Percentiles rank a stretch among this genome's conserved stretches.
Evolutionary conservation across 2,329 filamentous ascomycete species (phyloP).

Genomic region (Fusarium mangiferae): DNA sequence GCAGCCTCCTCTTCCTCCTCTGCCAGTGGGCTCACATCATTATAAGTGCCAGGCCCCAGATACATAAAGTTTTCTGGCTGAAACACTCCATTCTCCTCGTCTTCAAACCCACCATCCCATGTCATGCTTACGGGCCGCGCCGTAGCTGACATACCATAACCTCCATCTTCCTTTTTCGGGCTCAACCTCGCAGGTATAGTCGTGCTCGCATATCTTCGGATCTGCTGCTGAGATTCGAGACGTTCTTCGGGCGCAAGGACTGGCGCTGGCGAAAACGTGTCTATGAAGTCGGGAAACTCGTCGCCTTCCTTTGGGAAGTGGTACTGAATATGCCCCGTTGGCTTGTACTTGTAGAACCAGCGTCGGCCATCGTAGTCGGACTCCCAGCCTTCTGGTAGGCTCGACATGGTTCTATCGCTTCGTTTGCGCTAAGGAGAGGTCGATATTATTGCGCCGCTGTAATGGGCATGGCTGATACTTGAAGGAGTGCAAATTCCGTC

Average conservation of each 20-base stretch:
- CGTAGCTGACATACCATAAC: conserved; percentile 47
- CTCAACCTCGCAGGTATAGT: conserved; percentile 4
- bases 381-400: conserved; percentile 65
- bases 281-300: conserved; percentile 65
- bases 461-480: conserved; percentile 21
- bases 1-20: conserved; percentile 54
- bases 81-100: conserved; percentile 53
- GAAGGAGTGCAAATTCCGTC: background rate
- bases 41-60: conserved; percentile 59
- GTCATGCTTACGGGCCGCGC: conserved; percentile 48
- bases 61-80: conserved; percentile 65
- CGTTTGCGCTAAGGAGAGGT: background rate
- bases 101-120: conserved; percentile 47
- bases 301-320: conserved; percentile 67
- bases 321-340: conserved; percentile 65
- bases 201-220: conserved; percentile 50
- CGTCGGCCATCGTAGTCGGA: conserved; percentile 66
- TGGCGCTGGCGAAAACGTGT: conserved; percentile 50
- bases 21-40: conserved; percentile 56
- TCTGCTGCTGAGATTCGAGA: conserved; percentile 62
- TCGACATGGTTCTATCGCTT: conserved; percentile 42
- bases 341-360: conserved; percentile 68
- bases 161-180: conserved; percentile 23
- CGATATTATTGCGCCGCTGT: conserved; percentile 27
- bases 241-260: conserved; percentile 63